phyloP scores from a whole-genome alignment of 805 yeast species.

The Alloascoidea hylecoeti region DNA sequence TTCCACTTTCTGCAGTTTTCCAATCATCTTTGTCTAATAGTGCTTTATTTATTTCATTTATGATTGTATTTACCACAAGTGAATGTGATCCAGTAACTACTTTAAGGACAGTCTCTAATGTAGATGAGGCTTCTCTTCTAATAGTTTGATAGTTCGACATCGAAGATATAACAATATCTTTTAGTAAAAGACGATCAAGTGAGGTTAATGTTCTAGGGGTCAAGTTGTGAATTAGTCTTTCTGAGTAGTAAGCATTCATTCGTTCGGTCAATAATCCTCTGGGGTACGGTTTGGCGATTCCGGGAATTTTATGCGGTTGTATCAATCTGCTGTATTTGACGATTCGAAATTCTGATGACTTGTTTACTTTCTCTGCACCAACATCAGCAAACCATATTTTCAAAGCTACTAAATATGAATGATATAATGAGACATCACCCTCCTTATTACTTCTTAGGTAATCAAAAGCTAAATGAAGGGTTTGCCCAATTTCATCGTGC shows the following conservation, averaged over 20 bases:
- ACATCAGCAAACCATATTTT: conserved; percentile 73
- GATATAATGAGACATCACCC: conserved; percentile 51
- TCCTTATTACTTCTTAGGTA: conserved; percentile 33
- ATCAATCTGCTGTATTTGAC: conserved; percentile 42
- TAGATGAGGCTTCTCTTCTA: conserved; percentile 54
- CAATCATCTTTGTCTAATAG: conserved; percentile 31
- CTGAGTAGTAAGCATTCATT: conserved; percentile 58
- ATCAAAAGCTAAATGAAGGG: conserved; percentile 42
- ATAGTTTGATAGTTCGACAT: conserved; percentile 60
- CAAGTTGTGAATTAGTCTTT: conserved; percentile 56
- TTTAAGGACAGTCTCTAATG: conserved; percentile 55
- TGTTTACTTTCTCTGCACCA: conserved; percentile 56
- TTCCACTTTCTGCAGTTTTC: conserved; percentile 48
- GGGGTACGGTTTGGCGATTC: conserved; percentile 56
- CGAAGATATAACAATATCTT: conserved; percentile 49
- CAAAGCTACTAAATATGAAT: conserved; percentile 45
- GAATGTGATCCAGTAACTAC: conserved; percentile 55
- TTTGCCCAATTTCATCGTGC: conserved; percentile 44
- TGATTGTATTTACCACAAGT: conserved; percentile 32
- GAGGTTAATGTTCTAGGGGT: conserved; percentile 60
- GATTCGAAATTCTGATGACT: conserved; percentile 35
- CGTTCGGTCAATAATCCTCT: conserved; percentile 68
- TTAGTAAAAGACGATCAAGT: conserved; percentile 45
- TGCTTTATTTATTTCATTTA: conserved; percentile 34
- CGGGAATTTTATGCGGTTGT: conserved; percentile 47